Conservation (phyloP, 768 basidiomycete genomes). For the Cystofilobasidium bisporidii region DNA sequence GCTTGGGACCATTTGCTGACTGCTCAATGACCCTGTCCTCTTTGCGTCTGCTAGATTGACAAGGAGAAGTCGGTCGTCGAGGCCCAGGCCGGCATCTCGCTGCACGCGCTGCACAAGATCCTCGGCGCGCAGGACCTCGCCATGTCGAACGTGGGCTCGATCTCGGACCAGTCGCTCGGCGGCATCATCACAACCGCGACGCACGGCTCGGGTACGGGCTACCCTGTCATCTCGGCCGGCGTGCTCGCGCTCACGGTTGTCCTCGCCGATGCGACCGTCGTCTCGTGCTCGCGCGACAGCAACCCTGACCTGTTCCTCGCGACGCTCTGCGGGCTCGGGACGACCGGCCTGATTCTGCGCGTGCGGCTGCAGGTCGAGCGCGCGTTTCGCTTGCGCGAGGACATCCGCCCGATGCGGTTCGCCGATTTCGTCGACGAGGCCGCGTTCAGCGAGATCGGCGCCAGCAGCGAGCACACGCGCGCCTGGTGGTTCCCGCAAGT, state of each 20-base stretch:
- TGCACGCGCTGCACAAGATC: constrained; percentile 59
- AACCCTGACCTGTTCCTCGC: constrained; percentile 73
- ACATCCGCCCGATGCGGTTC: constrained; percentile 55
- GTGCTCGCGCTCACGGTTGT: constrained; percentile 67
- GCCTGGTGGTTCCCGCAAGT: constrained; percentile 91
- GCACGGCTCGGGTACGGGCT: constrained; percentile 77
- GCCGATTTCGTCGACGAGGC: constrained; percentile 32
- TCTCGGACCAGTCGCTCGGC: constrained; percentile 89
- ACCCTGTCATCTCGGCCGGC: constrained; percentile 69
- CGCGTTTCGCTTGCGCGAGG: constrained; percentile 70
- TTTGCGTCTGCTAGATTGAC: constrained; percentile 25
- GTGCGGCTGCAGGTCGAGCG: constrained; percentile 69
- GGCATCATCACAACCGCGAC: constrained; percentile 90
- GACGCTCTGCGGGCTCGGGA: constrained; percentile 79
- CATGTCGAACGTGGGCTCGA: constrained; percentile 86
- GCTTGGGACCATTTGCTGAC: too few species aligned
- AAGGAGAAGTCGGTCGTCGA: constrained; percentile 30
- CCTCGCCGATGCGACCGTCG: constrained; percentile 62
- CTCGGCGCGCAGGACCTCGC: constrained; percentile 63
- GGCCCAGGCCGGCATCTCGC: constrained; percentile 43
- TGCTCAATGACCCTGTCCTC: too few species aligned
- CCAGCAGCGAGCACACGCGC: constrained; percentile 73
- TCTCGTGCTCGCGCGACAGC: constrained; percentile 53
- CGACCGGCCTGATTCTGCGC: constrained; percentile 75
- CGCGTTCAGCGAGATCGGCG: constrained; percentile 38